Base-by-base conservation (phyloP, 2,329 filamentous ascomycete genomes). In the Ophiocordyceps camponoti-rufipedis region DNA sequence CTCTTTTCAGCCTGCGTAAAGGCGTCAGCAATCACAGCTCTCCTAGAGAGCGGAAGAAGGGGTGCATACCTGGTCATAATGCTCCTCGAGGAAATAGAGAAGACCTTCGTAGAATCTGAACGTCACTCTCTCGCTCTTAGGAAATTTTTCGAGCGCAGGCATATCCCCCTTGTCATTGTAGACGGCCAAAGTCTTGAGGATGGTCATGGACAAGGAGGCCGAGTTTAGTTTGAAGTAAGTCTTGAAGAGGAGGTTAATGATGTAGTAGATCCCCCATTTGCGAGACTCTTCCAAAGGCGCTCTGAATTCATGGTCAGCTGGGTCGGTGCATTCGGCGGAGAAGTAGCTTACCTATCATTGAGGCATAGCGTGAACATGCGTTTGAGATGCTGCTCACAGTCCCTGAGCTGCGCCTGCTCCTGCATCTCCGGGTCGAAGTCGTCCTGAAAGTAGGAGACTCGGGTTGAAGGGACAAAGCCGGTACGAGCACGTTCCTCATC, bases 181-280 rank as follows among this genome's bases (percentile, higher is more conserved):
- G 12, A 87, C 88, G 42, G 80, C 73, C 43, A 98, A 71, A 0
- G 86, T 87, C 52, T 82, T 85, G 42, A 98, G 70, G 44, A 96
- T 81, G 52, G 91, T 95, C 59, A 91, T 87, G 16, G 82, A 94
- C 18, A 96, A 69, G n/a, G 78, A 80, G 47, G 93, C 82, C 32
- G 83, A 85, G 64, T 94, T 94, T 50, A 96, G 70, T 67, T 85
- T 93, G 69, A 98, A 98, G 62, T 96, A 95, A 1, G 88, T 96
- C 65, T 96, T 96, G 75, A 98, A 98, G 13, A 95, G 71, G 8
- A 98, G 73, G 58, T 94, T 96, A 56, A 88, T 86, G 52, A 89
- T 81, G 61, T 87, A 88, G 67, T 98, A 98, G 43, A 94, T 84
- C 7, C 86, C 93, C 91, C 91, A 98, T 74, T 96, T 98, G 46